Base-by-base conservation (phyloP, 31 red algal species). In the Bonnemaisonia californica region DNA sequence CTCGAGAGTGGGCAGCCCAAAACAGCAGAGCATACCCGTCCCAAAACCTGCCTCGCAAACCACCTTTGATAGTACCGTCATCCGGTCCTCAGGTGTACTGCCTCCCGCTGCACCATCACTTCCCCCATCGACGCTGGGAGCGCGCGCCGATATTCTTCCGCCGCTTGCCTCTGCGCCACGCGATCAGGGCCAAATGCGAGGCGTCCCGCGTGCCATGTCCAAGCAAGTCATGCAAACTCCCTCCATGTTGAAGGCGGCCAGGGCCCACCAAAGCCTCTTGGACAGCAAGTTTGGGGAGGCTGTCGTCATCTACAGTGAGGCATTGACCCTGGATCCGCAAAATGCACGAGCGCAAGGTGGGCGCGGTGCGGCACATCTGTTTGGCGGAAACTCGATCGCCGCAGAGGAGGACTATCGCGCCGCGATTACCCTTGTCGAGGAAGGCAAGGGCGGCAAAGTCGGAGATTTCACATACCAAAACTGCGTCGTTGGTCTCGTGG, bases 321-420 rank as follows among this genome's bases (percentile, higher is more conserved):
- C 89, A 1, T 58, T 92, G 31, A 42, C 27, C 26, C 56, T 85
- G 38, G 74, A 92, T 40, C 61, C 80, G 7, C 47, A 78, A 23
- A 84, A 84, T 42, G 71, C 81, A 34, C 59, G 80, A 26, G 89
- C 89, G 1, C 80, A 73, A 68, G 89, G 80, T 23, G 89, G 81
- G 23, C 71, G 89, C 22, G 89, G 80, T 3, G 89, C 89, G 30
- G 81, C 89, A 33, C 89, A 54, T 51, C 67, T 92, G 16, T 55
- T 92, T 29, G 57, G 65, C 39, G 81, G 81, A 35, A 80, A 85
- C 40, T 83, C 89, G 0, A 74, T 73, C 40, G 89, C 69, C 21
- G 89, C 89, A 28, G 89, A 92, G 54, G 72, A 83, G 39, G 89
- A 92, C 64, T 92, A 92, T 32, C 57, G 89, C 22, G 28, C 71